Evolutionary conservation across 2,329 filamentous ascomycete species (phyloP).

Genomic region (Paradendryphiella salina): DNA sequence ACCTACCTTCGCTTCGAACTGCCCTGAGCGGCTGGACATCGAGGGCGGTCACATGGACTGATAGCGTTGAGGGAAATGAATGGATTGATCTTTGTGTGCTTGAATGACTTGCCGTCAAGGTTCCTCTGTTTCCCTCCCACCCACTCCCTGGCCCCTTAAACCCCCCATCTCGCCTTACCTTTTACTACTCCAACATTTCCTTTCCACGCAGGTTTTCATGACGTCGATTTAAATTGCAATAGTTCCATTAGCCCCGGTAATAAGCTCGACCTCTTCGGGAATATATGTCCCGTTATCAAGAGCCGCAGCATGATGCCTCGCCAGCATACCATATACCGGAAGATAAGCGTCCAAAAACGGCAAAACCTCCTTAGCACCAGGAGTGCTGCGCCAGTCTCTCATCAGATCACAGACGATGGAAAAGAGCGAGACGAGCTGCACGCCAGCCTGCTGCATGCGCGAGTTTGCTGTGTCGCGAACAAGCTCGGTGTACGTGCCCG

Average conservation of each 20-base stretch:
- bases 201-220: no score
- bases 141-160: no score
- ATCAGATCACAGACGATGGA: conserved; percentile 69
- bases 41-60: no score
- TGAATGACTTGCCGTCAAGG: no score
- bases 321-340: conserved; percentile 67
- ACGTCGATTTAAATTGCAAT: conserved; percentile 10
- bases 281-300: conserved; percentile 62
- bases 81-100: no score
- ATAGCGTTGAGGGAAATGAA: no score
- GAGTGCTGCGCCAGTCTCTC: conserved; percentile 67
- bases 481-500: conserved; percentile 65
- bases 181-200: no score
- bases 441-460: conserved; percentile 68
- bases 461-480: conserved; percentile 67
- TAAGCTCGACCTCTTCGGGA: conserved; percentile 56
- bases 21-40: no score
- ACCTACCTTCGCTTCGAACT: no score
- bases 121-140: no score
- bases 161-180: no score
- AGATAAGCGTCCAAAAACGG: conserved; percentile 67
- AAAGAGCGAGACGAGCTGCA: conserved; percentile 66
- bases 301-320: conserved; percentile 63
- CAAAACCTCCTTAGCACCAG: conserved; percentile 58
- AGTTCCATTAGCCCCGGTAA: conserved; percentile 25